These are phyloP conservation scores for Grigorovia transvaalensis DNA, from an alignment of 805 yeast genomes.

Conservation along the genomic window DNA sequence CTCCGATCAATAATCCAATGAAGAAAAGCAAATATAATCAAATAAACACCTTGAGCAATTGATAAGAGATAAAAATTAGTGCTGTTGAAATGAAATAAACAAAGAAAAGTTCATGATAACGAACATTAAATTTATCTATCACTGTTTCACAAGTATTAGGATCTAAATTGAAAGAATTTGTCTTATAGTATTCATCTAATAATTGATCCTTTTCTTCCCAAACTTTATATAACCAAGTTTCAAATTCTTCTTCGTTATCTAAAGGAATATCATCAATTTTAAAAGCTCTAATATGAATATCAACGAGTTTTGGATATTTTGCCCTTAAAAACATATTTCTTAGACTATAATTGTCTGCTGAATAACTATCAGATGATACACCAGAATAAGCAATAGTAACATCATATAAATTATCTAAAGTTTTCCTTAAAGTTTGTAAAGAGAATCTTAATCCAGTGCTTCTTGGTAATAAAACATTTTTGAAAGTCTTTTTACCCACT, in stretches of 20 bases:
- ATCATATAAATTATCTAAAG: slow-evolving; percentile 61
- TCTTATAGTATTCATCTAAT: slow-evolving; percentile 49
- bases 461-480: slow-evolving; percentile 72
- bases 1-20: no score
- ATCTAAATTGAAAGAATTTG: slow-evolving; percentile 39
- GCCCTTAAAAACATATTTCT: slow-evolving; percentile 57
- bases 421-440: slow-evolving; percentile 42
- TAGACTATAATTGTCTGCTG: slow-evolving; percentile 68
- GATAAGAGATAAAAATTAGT: background rate
- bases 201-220: slow-evolving; percentile 76
- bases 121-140: slow-evolving; percentile 17
- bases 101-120: slow-evolving; percentile 9
- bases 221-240: slow-evolving; percentile 58
- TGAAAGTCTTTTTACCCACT: slow-evolving; percentile 37
- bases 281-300: slow-evolving; percentile 53
- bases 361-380: slow-evolving; percentile 49
- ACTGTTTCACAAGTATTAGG: slow-evolving; percentile 11
- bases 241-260: slow-evolving; percentile 46
- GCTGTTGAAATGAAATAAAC: slow-evolving; percentile 14
- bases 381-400: slow-evolving; percentile 78
- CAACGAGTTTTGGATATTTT: slow-evolving; percentile 55
- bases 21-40: no score
- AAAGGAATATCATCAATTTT: slow-evolving; percentile 55
- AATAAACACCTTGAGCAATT: background rate
- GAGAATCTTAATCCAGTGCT: slow-evolving; percentile 66